A percentile compares a stretch with the other conserved stretches of the same genome.
Conservation (phyloP, 495 filamentous ascomycete genomes). For the Neurospora terricola region DNA sequence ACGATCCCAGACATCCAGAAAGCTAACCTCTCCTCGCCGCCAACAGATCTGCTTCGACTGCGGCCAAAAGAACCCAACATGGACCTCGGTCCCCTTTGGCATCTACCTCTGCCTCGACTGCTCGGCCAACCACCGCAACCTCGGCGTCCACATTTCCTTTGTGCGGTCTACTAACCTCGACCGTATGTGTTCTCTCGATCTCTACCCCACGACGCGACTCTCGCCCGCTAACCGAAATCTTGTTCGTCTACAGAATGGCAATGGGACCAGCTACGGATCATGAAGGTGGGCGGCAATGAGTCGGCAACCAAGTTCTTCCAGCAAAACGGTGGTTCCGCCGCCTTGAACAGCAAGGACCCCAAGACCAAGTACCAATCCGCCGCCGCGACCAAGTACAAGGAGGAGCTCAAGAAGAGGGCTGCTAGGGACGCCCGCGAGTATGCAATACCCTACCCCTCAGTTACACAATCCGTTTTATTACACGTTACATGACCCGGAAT, state of each 20-base stretch:
- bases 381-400: conserved; percentile 90
- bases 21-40: neutral
- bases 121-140: conserved; percentile 82
- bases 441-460: conserved; percentile 9
- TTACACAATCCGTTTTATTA: neutral
- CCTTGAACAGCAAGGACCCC: conserved; percentile 86
- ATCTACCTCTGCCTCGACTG: conserved; percentile 98
- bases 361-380: conserved; percentile 94
- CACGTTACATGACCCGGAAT: neutral
- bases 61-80: conserved; percentile 91
- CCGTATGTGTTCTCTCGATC: conserved; percentile 49
- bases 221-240: conserved; percentile 6
- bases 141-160: conserved; percentile 94
- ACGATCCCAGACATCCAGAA: neutral
- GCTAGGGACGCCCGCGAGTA: conserved; percentile 74
- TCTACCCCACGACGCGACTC: neutral
- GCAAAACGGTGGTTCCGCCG: conserved; percentile 85
- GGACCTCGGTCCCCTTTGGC: conserved; percentile 93
- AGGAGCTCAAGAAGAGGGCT: conserved; percentile 77
- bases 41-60: conserved; percentile 92
- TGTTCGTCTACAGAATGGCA: conserved; percentile 70
- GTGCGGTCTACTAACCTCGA: conserved; percentile 96
- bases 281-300: conserved; percentile 98
- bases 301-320: conserved; percentile 98
- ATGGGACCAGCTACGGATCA: conserved; percentile 95